Conservation (phyloP, 2,329 filamentous ascomycete species). For the Fusarium sp. region DNA sequence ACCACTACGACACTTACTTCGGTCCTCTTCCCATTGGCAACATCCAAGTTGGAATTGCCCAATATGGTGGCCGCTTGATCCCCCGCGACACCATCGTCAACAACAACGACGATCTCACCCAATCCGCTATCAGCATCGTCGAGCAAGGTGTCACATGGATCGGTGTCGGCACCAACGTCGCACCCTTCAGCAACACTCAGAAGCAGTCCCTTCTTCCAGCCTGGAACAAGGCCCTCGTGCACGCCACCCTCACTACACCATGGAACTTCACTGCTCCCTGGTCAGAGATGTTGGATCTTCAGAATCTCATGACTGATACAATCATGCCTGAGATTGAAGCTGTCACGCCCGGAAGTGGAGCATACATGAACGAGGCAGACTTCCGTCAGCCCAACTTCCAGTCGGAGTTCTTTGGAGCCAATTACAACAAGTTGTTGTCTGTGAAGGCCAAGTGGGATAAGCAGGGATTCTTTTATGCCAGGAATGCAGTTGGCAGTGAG, state of each 20-base stretch:
- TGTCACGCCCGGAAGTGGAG: constrained; percentile 54
- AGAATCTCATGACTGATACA: constrained; percentile 46
- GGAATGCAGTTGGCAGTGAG: constrained; percentile 62
- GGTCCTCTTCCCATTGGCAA: constrained; percentile 53
- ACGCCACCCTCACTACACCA: constrained; percentile 39
- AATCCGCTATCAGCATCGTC: constrained; percentile 42
- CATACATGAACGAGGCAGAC: constrained; percentile 64
- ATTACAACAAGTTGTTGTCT: constrained; percentile 53
- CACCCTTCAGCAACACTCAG: constrained; percentile 35
- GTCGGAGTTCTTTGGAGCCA: constrained; percentile 53
- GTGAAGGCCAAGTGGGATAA: constrained; percentile 64
- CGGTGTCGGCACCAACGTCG: constrained; percentile 41
- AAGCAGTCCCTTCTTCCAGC: constrained; percentile 52
- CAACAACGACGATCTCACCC: constrained; percentile 43
- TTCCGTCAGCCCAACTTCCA: constrained; percentile 56
- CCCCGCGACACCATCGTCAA: constrained; percentile 48
- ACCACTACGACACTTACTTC: constrained; percentile 55
- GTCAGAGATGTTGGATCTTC: constrained; percentile 45
- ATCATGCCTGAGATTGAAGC: constrained; percentile 42
- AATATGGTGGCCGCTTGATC: constrained; percentile 56
- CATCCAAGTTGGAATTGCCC: constrained; percentile 43
- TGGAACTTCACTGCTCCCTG: constrained; percentile 42
- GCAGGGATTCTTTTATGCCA: constrained; percentile 56
- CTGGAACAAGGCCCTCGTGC: constrained; percentile 50
- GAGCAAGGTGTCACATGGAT: constrained; percentile 42